Conservation (phyloP, 2,329 filamentous ascomycete species). For the Xylariaceae sp. region DNA sequence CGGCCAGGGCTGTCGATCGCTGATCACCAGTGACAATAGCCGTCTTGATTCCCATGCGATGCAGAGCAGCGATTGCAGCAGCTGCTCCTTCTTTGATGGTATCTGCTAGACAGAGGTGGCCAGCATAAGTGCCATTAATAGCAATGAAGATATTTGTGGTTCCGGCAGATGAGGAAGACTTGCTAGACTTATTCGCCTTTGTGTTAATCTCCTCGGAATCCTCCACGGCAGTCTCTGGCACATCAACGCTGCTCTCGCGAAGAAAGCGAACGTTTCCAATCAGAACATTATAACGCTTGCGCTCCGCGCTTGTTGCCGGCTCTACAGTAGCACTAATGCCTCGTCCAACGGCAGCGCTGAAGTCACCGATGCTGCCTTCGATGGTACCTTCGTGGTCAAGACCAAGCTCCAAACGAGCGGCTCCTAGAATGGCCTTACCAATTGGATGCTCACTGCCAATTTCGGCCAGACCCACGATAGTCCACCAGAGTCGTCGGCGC, state of each 20-base stretch:
- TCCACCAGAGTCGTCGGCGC: constrained; percentile 86
- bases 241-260: constrained; percentile 69
- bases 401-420: constrained; percentile 78
- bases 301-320: constrained; percentile 71
- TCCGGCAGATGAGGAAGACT: constrained; percentile 58
- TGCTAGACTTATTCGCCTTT: constrained; percentile 46
- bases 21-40: constrained; percentile 96
- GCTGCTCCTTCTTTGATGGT: constrained; percentile 88
- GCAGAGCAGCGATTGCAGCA: constrained; percentile 80
- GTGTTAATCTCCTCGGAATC: constrained; percentile 66
- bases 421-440: constrained; percentile 81
- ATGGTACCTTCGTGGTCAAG: constrained; percentile 75
- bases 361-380: constrained; percentile 85
- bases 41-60: constrained; percentile 83
- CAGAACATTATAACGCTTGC: constrained; percentile 77
- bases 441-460: constrained; percentile 96
- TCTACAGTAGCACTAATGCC: constrained; percentile 85
- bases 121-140: constrained; percentile 81
- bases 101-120: constrained; percentile 84
- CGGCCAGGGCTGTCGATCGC: constrained; percentile 79
- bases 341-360: constrained; percentile 81
- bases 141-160: constrained; percentile 92
- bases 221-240: constrained; percentile 69
- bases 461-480: constrained; percentile 92
- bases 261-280: constrained; percentile 85